These are phyloP conservation scores for Cercospora citrullina DNA, from an alignment of 2,329 filamentous ascomycete genomes.

Conservation along the genomic window DNA sequence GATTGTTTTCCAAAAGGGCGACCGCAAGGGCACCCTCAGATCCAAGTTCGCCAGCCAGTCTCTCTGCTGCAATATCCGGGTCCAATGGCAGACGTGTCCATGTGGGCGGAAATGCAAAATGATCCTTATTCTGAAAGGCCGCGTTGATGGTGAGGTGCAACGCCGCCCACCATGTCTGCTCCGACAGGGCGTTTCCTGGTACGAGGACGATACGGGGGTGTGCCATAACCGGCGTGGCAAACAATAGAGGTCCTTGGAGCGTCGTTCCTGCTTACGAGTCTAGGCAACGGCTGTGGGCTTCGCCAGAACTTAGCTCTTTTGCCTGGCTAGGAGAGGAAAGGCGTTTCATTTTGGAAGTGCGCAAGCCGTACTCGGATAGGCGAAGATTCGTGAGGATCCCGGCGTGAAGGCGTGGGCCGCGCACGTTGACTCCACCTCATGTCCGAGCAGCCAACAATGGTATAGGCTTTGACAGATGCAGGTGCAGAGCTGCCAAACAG, in stretches of 20 bases:
- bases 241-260: not conserved
- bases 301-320: not conserved
- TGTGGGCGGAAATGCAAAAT: slow-evolving; percentile 27
- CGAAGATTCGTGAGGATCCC: not conserved
- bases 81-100: slow-evolving; percentile 31
- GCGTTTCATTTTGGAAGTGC: not conserved
- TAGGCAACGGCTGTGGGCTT: not conserved
- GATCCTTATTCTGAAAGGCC: slow-evolving; percentile 26
- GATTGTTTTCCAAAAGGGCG: slow-evolving; percentile 18
- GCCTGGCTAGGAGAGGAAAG: not conserved
- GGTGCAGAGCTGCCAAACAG: not conserved
- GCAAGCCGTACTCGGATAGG: not conserved
- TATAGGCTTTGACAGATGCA: not conserved
- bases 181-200: slow-evolving; percentile 17
- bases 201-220: slow-evolving; percentile 17
- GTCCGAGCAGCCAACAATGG: not conserved
- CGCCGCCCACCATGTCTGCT: slow-evolving; percentile 27
- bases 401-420: not conserved
- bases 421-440: not conserved
- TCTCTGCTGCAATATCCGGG: slow-evolving; percentile 17
- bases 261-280: not conserved
- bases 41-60: slow-evolving; percentile 28
- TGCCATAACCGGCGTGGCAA: not conserved
- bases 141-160: slow-evolving; percentile 28
- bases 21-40: slow-evolving; percentile 23